phyloP scores from a whole-genome alignment of 202 grass and related monocot species.

The Zoysia matrella region DNA sequence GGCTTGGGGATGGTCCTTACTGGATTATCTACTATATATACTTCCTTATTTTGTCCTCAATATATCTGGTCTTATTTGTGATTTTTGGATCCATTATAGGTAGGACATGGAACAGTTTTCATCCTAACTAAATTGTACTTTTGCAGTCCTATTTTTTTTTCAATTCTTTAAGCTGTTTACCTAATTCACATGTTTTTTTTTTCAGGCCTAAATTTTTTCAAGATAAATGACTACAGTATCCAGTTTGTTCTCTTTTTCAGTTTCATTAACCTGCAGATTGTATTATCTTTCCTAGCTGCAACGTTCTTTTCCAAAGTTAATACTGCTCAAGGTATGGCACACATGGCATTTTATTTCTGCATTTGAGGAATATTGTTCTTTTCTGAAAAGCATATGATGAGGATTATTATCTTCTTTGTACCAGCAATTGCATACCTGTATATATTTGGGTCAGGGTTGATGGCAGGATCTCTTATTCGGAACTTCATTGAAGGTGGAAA shows the following conservation, averaged over 20 bases:
- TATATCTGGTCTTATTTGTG: slow-evolving; percentile 67
- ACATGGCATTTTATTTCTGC: neutral
- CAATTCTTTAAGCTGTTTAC: slow-evolving; percentile 6
- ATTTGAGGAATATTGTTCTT: neutral
- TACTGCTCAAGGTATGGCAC: slow-evolving; percentile 58
- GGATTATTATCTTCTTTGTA: slow-evolving; percentile 31
- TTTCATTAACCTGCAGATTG: slow-evolving; percentile 70
- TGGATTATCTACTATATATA: slow-evolving; percentile 70
- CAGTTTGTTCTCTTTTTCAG: slow-evolving; percentile 78
- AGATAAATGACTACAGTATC: slow-evolving; percentile 57
- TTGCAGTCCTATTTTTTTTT: neutral
- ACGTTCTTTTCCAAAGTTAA: slow-evolving; percentile 69
- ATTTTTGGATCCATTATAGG: slow-evolving; percentile 64
- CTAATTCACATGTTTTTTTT: slow-evolving; percentile 34
- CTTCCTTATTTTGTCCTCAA: slow-evolving; percentile 60
- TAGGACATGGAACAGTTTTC: slow-evolving; percentile 36
- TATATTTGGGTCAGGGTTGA: slow-evolving; percentile 61
- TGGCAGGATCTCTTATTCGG: slow-evolving; percentile 53
- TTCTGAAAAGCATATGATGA: slow-evolving; percentile 36
- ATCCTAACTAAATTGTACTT: neutral
- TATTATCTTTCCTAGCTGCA: slow-evolving; percentile 60
- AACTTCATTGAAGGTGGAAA: slow-evolving; percentile 64
- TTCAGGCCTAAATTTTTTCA: slow-evolving; percentile 61
- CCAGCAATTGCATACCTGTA: slow-evolving; percentile 67
- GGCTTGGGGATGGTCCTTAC: slow-evolving; percentile 66